Evolutionary conservation across 2,329 filamentous ascomycete species (phyloP).

Genomic region (Akanthomyces uredinophilus): DNA sequence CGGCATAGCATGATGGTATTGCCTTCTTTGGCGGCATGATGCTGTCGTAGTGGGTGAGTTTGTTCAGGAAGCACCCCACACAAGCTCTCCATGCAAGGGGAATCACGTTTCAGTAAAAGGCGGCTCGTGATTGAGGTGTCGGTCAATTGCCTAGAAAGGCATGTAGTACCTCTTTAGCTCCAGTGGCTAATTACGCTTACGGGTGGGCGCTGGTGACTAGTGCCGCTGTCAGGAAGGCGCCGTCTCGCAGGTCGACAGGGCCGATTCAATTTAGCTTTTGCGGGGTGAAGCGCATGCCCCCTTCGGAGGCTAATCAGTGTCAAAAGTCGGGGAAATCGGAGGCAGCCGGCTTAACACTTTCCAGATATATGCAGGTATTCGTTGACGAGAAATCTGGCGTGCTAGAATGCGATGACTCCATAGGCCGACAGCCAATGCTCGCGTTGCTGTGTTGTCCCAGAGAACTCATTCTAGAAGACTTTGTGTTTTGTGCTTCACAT

Average conservation of each 20-base stretch:
- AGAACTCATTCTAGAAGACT: background rate
- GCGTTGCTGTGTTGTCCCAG: background rate
- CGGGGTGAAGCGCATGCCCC: background rate
- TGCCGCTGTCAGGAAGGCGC: background rate
- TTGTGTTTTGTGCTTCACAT: background rate
- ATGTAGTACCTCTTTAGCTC: slow-evolving; percentile 13
- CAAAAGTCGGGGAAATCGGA: background rate
- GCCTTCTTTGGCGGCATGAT: background rate
- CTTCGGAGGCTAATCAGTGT: background rate
- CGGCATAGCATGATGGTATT: background rate
- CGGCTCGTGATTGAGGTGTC: slow-evolving; percentile 10
- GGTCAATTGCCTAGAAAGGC: slow-evolving; percentile 8
- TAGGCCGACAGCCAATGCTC: background rate
- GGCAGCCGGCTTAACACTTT: too few species aligned
- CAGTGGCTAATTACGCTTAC: slow-evolving; percentile 5
- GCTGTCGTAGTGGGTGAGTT: background rate
- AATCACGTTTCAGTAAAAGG: slow-evolving; percentile 10
- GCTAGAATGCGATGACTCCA: background rate
- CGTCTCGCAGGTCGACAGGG: background rate
- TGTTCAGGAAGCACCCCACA: background rate
- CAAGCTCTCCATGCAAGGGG: background rate
- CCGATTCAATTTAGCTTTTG: slow-evolving; percentile 6
- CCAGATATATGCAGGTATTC: background rate
- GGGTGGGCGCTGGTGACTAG: background rate
- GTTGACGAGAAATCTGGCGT: background rate